Evolutionary conservation across 2,329 filamentous ascomycete genomes (phyloP).

Genomic region (Teratosphaeria epicoccoides): DNA sequence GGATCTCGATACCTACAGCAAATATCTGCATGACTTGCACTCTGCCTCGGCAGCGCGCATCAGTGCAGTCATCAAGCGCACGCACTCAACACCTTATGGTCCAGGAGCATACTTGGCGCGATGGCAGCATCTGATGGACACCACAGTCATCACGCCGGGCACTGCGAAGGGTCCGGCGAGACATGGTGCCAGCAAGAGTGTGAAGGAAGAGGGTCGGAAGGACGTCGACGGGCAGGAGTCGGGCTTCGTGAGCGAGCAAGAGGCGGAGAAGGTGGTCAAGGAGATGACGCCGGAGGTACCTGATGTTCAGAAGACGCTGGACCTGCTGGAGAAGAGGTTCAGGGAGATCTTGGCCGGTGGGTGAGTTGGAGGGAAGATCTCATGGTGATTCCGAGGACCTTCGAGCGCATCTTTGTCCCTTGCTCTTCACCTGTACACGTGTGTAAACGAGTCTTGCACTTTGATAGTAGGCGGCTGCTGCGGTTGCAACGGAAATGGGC

Average conservation of each 20-base stretch:
- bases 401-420: too few relatives aligned
- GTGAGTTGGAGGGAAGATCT: not conserved
- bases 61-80: constrained; percentile 43
- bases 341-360: constrained; percentile 21
- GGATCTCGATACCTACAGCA: constrained; percentile 49
- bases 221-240: constrained; percentile 25
- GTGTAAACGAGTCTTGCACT: not conserved
- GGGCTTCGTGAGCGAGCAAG: constrained; percentile 17
- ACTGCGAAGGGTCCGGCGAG: constrained; percentile 44
- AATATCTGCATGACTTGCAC: constrained; percentile 49
- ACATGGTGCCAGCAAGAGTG: constrained; percentile 23
- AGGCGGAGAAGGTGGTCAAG: constrained; percentile 22
- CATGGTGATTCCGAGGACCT: not conserved
- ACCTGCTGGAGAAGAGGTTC: constrained; percentile 24
- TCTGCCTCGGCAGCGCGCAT: constrained; percentile 45
- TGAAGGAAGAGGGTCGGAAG: constrained; percentile 27
- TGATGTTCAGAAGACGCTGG: constrained; percentile 20
- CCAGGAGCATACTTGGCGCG: constrained; percentile 62
- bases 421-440: not conserved
- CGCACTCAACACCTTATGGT: constrained; percentile 40
- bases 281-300: constrained; percentile 21
- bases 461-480: not conserved
- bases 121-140: constrained; percentile 62
- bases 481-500: not conserved
- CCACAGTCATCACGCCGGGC: constrained; percentile 57